Evolutionary conservation across 2,329 filamentous ascomycete species (phyloP).

Genomic region (Penicillium sp.): DNA sequence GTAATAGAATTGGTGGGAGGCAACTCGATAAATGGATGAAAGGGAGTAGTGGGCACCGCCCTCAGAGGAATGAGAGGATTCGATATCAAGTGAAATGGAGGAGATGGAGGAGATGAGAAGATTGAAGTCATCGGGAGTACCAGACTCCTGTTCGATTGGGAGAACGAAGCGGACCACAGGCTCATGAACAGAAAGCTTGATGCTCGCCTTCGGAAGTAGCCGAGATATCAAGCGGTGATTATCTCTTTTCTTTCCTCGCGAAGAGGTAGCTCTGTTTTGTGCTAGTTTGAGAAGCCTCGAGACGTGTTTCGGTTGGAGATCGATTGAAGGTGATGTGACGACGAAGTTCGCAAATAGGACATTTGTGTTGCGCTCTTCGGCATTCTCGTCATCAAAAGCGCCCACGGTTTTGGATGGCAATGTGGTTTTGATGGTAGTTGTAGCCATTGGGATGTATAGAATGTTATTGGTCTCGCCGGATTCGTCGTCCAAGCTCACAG

Average conservation of each 20-base stretch:
- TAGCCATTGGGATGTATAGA: slow-evolving; percentile 94
- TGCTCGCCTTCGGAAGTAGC: slow-evolving; percentile 86
- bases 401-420: slow-evolving; percentile 91
- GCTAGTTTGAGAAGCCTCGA: slow-evolving; percentile 77
- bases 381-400: slow-evolving; percentile 64
- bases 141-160: slow-evolving; percentile 63
- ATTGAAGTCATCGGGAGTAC: slow-evolving; percentile 75
- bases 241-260: slow-evolving; percentile 44
- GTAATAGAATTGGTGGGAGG: slow-evolving; percentile 89
- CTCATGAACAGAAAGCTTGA: slow-evolving; percentile 96
- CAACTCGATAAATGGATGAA: slow-evolving; percentile 73
- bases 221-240: slow-evolving; percentile 72
- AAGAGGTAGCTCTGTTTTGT: slow-evolving; percentile 51
- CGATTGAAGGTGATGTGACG: slow-evolving; percentile 89
- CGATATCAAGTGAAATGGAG: slow-evolving; percentile 85
- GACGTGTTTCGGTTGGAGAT: slow-evolving; percentile 86
- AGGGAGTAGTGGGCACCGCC: slow-evolving; percentile 85
- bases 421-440: slow-evolving; percentile 89
- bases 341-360: slow-evolving; percentile 95
- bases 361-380: slow-evolving; percentile 86
- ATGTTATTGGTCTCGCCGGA: slow-evolving; percentile 79
- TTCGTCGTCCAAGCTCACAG: slow-evolving; percentile 87
- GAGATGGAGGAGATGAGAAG: slow-evolving; percentile 93
- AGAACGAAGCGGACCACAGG: slow-evolving; percentile 87
- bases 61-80: slow-evolving; percentile 87